Evolutionary conservation across 148 eudicot species (phyloP).

Genomic region (Bassia scoparia): DNA sequence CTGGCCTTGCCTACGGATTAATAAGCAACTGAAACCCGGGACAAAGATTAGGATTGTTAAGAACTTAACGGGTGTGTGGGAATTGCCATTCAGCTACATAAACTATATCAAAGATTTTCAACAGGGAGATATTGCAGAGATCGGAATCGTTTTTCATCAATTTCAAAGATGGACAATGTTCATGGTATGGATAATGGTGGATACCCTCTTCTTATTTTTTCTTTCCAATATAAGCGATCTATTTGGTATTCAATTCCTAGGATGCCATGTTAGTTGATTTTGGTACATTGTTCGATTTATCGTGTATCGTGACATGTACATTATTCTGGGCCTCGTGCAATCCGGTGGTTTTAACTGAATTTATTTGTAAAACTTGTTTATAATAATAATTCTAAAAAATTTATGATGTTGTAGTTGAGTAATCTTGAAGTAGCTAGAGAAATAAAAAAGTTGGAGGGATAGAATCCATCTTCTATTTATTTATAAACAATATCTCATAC

Average conservation of each 20-base stretch:
- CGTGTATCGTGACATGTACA: no score
- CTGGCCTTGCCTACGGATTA: constrained; percentile 52
- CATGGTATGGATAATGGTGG: constrained; percentile 56
- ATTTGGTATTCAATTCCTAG: not conserved
- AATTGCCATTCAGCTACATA: constrained; percentile 53
- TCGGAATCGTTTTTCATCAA: constrained; percentile 50
- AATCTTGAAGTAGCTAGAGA: no score
- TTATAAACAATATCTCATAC: no score
- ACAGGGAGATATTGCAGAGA: constrained; percentile 52
- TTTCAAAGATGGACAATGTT: constrained; percentile 49
- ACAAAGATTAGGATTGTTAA: constrained; percentile 45
- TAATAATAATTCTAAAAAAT: no score
- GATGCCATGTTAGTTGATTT: not conserved
- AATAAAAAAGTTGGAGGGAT: no score
- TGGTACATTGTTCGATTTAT: no score
- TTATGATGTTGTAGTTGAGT: no score
- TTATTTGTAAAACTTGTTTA: no score
- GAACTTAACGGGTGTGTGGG: constrained; percentile 49
- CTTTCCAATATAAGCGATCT: not conserved
- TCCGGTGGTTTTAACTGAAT: no score
- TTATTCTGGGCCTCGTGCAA: no score
- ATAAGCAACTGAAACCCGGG: constrained; percentile 50
- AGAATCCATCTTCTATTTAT: no score
- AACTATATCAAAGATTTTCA: constrained; percentile 40
- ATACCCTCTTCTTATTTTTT: not conserved